phyloP scores from a whole-genome alignment of 116 monocot genomes.

The Papilionanthe hybrid region DNA sequence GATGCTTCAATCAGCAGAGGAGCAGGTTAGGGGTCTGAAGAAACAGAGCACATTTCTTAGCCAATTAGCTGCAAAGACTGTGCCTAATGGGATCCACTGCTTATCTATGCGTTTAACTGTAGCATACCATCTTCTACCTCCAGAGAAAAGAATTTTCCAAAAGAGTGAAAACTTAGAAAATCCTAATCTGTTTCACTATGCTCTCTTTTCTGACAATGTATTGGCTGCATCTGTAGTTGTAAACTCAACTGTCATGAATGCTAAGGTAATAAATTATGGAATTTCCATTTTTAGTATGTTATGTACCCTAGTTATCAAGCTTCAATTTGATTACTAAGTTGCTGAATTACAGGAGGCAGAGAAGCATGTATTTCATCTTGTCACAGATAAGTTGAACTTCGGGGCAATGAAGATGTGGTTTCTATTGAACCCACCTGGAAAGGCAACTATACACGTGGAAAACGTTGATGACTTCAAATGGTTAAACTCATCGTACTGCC shows the following conservation, averaged over 20 bases:
- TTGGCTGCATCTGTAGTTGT: slow-evolving; percentile 87
- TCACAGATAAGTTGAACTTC: slow-evolving; percentile 94
- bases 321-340: background rate
- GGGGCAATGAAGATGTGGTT: slow-evolving; percentile 99
- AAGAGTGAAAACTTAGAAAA: slow-evolving; percentile 66
- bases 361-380: slow-evolving; percentile 96
- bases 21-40: slow-evolving; percentile 67
- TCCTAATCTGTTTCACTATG: slow-evolving; percentile 76
- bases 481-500: slow-evolving; percentile 93
- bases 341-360: slow-evolving; percentile 68
- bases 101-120: slow-evolving; percentile 79
- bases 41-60: slow-evolving; percentile 82
- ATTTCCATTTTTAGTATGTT: background rate
- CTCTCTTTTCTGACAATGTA: slow-evolving; percentile 86
- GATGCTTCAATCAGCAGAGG: slow-evolving; percentile 86
- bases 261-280: slow-evolving; percentile 40
- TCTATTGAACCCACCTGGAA: slow-evolving; percentile 84
- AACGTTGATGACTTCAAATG: slow-evolving; percentile 95
- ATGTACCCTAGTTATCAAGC: background rate
- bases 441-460: slow-evolving; percentile 89
- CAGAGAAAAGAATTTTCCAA: slow-evolving; percentile 69
- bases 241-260: slow-evolving; percentile 80
- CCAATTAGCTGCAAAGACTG: slow-evolving; percentile 85
- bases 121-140: slow-evolving; percentile 75
- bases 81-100: slow-evolving; percentile 81